Conservation (phyloP, 257 asterid genomes). For the Capsicum pubescens region DNA sequence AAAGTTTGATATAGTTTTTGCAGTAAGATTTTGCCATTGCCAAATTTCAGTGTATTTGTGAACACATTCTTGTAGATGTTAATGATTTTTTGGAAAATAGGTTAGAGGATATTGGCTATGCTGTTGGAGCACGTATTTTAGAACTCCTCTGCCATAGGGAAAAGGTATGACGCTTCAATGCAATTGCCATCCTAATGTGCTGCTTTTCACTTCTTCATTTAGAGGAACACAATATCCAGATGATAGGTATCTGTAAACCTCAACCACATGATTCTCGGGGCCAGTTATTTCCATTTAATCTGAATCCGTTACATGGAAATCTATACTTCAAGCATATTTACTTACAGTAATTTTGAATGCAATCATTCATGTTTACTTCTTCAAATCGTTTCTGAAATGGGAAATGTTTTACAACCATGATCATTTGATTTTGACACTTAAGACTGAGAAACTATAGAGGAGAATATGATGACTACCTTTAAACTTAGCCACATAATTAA, state of each 20-base stretch:
- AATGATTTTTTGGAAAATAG: slow-evolving; percentile 39
- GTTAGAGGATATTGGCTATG: slow-evolving; percentile 85
- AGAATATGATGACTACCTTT: slow-evolving; percentile 13
- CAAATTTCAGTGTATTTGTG: too few species aligned
- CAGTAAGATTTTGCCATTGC: not conserved
- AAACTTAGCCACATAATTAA: not conserved
- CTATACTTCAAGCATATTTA: not conserved
- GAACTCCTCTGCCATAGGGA: slow-evolving; percentile 89
- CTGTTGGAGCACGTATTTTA: slow-evolving; percentile 78
- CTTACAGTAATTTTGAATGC: not conserved
- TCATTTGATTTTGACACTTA: not conserved
- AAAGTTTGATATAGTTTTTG: not conserved
- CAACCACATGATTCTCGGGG: not conserved
- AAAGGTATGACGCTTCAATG: slow-evolving; percentile 53
- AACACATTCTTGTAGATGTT: not conserved
- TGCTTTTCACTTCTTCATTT: not conserved
- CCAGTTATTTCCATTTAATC: not conserved
- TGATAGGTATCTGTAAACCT: not conserved
- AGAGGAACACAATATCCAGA: not conserved
- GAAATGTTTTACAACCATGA: not conserved
- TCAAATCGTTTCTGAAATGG: not conserved
- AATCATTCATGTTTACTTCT: not conserved
- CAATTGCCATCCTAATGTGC: not conserved
- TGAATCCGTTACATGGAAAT: not conserved
- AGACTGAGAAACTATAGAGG: not conserved